Conservation (phyloP, 768 basidiomycete genomes). For the Pleurotus cornucopiae region DNA sequence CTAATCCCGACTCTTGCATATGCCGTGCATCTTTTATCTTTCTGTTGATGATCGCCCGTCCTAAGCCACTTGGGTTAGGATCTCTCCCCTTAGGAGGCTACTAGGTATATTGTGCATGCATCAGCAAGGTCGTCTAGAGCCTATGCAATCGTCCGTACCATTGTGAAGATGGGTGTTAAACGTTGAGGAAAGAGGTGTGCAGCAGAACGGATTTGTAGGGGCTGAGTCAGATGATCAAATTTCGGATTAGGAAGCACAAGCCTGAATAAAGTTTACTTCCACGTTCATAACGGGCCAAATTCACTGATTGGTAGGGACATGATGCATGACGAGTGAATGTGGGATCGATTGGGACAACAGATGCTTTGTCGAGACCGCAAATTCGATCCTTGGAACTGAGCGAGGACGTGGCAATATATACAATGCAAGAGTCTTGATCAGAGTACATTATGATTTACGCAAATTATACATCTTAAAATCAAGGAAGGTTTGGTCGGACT, state of each 20-base stretch:
- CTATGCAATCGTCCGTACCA: too few relatives aligned
- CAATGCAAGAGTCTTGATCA: too few relatives aligned
- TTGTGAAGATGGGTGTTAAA: not conserved
- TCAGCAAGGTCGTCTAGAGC: not conserved
- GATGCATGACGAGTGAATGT: too few relatives aligned
- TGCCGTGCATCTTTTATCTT: constrained; percentile 72
- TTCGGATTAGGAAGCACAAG: too few relatives aligned
- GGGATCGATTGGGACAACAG: too few relatives aligned
- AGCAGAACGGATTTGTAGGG: too few relatives aligned
- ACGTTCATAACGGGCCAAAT: not conserved
- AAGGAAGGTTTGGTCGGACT: constrained; percentile 23
- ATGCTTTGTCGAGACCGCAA: too few relatives aligned
- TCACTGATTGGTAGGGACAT: not conserved
- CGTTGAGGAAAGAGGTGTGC: too few relatives aligned
- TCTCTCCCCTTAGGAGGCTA: constrained; percentile 60
- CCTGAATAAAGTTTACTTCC: not conserved
- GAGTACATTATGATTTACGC: too few relatives aligned
- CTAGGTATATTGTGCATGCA: not conserved
- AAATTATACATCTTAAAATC: not conserved
- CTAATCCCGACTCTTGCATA: constrained; percentile 61
- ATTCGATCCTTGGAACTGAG: too few relatives aligned
- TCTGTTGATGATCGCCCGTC: constrained; percentile 92
- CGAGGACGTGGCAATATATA: too few relatives aligned
- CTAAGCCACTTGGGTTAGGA: constrained; percentile 77
- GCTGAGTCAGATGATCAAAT: too few relatives aligned